A percentile compares a stretch with the other conserved stretches of the same genome.
Conservation (phyloP, 306 rosid species). For the Medicago lupulina region DNA sequence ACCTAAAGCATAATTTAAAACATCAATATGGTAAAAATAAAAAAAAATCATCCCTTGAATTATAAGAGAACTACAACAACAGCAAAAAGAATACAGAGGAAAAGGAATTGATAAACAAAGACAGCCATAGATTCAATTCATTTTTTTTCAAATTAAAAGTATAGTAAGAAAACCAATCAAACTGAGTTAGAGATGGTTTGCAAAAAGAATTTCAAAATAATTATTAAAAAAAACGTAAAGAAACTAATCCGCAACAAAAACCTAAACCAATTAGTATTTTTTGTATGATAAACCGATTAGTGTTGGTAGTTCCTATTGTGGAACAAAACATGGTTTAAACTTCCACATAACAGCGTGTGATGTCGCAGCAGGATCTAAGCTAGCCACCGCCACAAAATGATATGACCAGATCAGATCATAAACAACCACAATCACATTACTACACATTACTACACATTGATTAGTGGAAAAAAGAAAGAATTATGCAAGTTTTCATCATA, state of each 20-base stretch:
- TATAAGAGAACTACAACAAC: background rate
- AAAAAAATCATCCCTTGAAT: background rate
- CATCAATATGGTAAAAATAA: background rate
- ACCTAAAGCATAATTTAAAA: conserved; percentile 49
- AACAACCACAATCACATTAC: background rate
- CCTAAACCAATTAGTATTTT: background rate
- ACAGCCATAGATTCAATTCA: background rate
- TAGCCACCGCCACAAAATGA: background rate
- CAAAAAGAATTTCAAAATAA: background rate
- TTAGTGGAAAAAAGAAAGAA: background rate
- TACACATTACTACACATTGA: background rate
- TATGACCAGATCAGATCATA: background rate
- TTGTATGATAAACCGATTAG: too few species aligned
- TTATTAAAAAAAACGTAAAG: background rate
- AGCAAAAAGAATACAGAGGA: background rate
- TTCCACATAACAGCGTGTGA: background rate
- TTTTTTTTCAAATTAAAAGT: background rate
- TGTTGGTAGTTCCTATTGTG: background rate
- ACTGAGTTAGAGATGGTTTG: background rate
- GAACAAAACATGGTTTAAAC: background rate
- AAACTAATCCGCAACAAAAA: background rate
- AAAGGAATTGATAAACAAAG: background rate
- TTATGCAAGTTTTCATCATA: background rate
- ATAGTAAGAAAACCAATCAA: background rate
- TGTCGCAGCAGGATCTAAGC: background rate